These are phyloP conservation scores for Ophiocordyceps robertsii DNA, from an alignment of 2,329 filamentous ascomycete genomes.

Conservation along the genomic window DNA sequence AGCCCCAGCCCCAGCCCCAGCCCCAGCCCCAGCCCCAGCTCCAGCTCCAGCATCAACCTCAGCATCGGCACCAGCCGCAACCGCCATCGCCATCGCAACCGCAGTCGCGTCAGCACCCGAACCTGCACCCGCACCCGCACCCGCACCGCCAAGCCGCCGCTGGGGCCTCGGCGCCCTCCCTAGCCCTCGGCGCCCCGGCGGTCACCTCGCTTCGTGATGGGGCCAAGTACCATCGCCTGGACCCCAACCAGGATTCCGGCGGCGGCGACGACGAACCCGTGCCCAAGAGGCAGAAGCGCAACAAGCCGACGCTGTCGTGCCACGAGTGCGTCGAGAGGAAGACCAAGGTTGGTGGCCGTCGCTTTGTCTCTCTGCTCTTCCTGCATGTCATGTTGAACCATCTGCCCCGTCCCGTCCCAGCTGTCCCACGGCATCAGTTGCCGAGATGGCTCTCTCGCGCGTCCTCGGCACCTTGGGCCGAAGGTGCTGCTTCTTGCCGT, in stretches of 20 bases:
- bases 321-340: constrained; percentile 72
- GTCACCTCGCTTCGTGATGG: background rate
- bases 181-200: no score
- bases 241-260: constrained; percentile 4
- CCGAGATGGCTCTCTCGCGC: no score
- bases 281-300: constrained; percentile 67
- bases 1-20: no score
- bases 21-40: background rate
- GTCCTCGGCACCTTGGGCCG: no score
- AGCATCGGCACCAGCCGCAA: background rate
- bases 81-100: no score
- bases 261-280: constrained; percentile 23
- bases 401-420: background rate
- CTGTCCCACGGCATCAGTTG: no score
- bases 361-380: background rate
- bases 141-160: background rate
- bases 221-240: background rate
- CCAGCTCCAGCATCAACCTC: background rate
- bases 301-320: constrained; percentile 71
- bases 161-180: no score
- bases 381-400: background rate
- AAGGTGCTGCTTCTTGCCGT: no score
- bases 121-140: background rate
- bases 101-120: background rate
- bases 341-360: constrained; percentile 48